Percentiles rank a stretch among this genome's conserved stretches.
Conservation (phyloP, 108 stramenopile genomes). For the Craspedostauros australis region DNA sequence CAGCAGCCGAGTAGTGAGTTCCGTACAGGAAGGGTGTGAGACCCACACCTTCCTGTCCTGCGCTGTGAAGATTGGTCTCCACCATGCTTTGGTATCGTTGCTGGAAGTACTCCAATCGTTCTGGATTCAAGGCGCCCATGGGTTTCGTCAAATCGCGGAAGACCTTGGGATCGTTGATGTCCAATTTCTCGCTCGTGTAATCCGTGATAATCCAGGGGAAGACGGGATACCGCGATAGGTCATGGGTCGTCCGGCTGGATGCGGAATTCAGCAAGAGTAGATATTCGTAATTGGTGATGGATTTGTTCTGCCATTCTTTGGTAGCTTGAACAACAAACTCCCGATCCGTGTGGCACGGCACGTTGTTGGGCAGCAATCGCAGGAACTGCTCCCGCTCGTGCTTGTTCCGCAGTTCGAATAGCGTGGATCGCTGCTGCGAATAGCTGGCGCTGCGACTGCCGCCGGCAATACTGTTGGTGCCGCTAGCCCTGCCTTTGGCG, state of each 20-base stretch:
- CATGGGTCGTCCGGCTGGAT: constrained; percentile 89
- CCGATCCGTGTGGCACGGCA: constrained; percentile 72
- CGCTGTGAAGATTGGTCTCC: no score
- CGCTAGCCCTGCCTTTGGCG: no score
- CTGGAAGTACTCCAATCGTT: constrained; percentile 81
- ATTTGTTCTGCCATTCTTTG: constrained; percentile 53
- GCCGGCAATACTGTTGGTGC: no score
- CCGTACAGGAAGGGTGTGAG: constrained; percentile 90
- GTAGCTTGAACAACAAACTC: constrained; percentile 60
- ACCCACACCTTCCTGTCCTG: constrained; percentile 34
- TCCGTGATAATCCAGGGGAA: constrained; percentile 96
- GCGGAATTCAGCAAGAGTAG: constrained; percentile 90
- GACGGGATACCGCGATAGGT: constrained; percentile 97
- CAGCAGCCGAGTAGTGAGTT: constrained; percentile 94
- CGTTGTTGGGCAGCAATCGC: constrained; percentile 38
- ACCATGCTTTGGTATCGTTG: constrained; percentile 78
- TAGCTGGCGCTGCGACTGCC: constrained; percentile 2
- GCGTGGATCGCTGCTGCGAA: constrained; percentile 29
- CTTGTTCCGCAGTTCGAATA: constrained; percentile 61
- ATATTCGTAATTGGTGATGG: constrained; percentile 92
- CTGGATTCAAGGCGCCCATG: constrained; percentile 89
- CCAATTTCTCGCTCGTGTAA: constrained; percentile 65
- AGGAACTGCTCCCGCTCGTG: constrained; percentile 71
- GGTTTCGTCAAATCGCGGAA: constrained; percentile 96
- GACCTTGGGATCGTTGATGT: constrained; percentile 43